phyloP scores from a whole-genome alignment of 148 eudicot species.

The Persicaria maculosa region DNA sequence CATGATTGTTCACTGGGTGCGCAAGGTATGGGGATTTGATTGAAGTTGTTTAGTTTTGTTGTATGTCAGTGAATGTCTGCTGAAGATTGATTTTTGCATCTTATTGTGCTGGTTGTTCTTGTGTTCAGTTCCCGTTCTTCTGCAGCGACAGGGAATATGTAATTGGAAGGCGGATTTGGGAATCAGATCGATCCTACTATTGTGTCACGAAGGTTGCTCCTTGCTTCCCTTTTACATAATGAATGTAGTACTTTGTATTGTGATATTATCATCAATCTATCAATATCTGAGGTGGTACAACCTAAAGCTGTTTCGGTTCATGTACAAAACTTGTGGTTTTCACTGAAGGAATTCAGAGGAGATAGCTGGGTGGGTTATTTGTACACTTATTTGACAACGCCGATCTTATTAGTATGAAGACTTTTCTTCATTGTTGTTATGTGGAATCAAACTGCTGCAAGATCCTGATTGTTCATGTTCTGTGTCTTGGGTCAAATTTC shows the following conservation, averaged over 20 bases:
- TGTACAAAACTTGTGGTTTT: not conserved
- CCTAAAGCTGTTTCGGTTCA: not conserved
- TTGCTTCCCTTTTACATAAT: constrained; percentile 2
- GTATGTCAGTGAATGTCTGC: not conserved
- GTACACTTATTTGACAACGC: not conserved
- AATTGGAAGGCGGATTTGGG: constrained; percentile 90
- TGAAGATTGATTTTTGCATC: not conserved
- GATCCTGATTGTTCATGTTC: not conserved
- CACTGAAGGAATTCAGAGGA: not conserved
- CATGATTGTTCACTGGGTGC: constrained; percentile 54
- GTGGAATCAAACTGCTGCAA: not conserved
- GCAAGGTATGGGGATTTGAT: constrained; percentile 34
- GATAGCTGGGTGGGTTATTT: not conserved
- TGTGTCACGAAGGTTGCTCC: constrained; percentile 83
- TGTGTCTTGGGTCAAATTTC: not conserved
- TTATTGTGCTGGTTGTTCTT: not conserved
- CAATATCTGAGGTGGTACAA: not conserved
- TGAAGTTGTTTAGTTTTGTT: not conserved
- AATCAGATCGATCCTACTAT: constrained; percentile 65
- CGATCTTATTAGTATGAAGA: not conserved
- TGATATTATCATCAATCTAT: not conserved
- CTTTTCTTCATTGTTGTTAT: too few species aligned
- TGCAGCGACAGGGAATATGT: constrained; percentile 96
- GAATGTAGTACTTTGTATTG: not conserved
- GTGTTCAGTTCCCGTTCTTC: constrained; percentile 86